A percentile compares a stretch with the other conserved stretches of the same genome.
These are phyloP conservation scores for Flaveria floridana DNA, from an alignment of 140 eudicot genomes.

Conservation along the genomic window DNA sequence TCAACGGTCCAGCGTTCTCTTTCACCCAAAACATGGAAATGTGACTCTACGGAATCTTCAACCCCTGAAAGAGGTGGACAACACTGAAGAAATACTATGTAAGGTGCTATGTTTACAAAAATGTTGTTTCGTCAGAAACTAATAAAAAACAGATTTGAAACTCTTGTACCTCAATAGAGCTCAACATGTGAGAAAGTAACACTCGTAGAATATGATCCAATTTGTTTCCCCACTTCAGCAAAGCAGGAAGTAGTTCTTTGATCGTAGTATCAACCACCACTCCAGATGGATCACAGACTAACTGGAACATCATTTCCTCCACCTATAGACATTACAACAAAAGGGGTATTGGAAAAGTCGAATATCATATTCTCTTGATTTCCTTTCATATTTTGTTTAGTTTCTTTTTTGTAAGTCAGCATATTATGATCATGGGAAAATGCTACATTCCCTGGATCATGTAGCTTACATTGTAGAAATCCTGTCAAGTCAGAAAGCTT, in stretches of 20 bases:
- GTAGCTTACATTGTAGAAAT: slow-evolving; percentile 96
- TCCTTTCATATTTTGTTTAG: slow-evolving; percentile 3
- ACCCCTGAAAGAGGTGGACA: slow-evolving; percentile 98
- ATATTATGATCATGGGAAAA: slow-evolving; percentile 67
- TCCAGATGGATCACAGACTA: slow-evolving; percentile 97
- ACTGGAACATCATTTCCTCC: slow-evolving; percentile 96
- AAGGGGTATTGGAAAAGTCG: slow-evolving; percentile 42
- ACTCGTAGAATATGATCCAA: slow-evolving; percentile 72
- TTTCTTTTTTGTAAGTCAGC: slow-evolving; percentile 44
- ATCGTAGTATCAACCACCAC: slow-evolving; percentile 84
- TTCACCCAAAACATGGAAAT: slow-evolving; percentile 86
- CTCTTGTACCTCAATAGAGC: slow-evolving; percentile 71
- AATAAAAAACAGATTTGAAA: slow-evolving; percentile 13
- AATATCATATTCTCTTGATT: slow-evolving; percentile 7
- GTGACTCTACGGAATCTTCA: slow-evolving; percentile 85
- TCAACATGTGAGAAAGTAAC: slow-evolving; percentile 69
- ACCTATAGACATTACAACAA: slow-evolving; percentile 57
- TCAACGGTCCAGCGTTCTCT: slow-evolving; percentile 96
- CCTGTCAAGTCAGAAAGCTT: slow-evolving; percentile 92
- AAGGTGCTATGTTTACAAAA: slow-evolving; percentile 30
- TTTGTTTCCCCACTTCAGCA: slow-evolving; percentile 80
- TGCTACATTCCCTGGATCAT: slow-evolving; percentile 84
- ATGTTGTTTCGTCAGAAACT: slow-evolving; percentile 11
- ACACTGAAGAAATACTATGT: slow-evolving; percentile 52
- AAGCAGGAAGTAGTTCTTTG: slow-evolving; percentile 79